Evolutionary conservation across 352 stramenopile genomes (phyloP), one percentile per base, ranked within the genome.

Genomic region (Pythium aquatile): DNA sequence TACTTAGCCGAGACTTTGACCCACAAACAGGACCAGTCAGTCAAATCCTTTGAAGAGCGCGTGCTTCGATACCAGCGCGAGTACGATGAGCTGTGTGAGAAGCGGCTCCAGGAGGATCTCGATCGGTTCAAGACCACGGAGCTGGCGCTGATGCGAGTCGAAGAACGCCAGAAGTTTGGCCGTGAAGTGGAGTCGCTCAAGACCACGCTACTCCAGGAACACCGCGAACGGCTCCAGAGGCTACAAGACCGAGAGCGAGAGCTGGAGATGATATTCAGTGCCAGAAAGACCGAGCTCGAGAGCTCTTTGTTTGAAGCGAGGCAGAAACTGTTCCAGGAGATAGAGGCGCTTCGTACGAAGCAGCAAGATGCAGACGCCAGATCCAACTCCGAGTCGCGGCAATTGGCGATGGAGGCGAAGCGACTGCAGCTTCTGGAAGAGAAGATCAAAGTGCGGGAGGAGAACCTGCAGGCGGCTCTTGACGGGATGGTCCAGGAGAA

Each of bases 51-150:
- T 13, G 79, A 92, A 73, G 73, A 85, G 44, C 79, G 80, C 4
- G 84, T 90, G 70, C 63, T 88, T 2, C 68, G 79, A 30, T 91
- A 91, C 42, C 80, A 91, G 54, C 72, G 74, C 11, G 83, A 91
- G 61, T 90, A 81, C 62, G 80, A 91, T 37, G 75, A 71, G 0
- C 61, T 85, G n/a, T 79, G 75, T 46, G 74, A 88, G 30, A 78
- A 79, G 47, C 70, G 76, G 9, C 35, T 90, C 5, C 63, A 79
- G 5, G 70, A 86, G 61, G 80, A 92, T 32, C 29, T 92, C 3
- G 76, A 83, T 44, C 69, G 73, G 2, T 92, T 83, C 37, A 78
- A 79, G 55, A 69, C 71, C 10, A 82, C 69, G 0, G 83, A 90
- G 40, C 51, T 92, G 1, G 76, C 70, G 3, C 63, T 88, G 8